Base-by-base conservation (phyloP, 257 asterid genomes). In the Solanum paucissectum region DNA sequence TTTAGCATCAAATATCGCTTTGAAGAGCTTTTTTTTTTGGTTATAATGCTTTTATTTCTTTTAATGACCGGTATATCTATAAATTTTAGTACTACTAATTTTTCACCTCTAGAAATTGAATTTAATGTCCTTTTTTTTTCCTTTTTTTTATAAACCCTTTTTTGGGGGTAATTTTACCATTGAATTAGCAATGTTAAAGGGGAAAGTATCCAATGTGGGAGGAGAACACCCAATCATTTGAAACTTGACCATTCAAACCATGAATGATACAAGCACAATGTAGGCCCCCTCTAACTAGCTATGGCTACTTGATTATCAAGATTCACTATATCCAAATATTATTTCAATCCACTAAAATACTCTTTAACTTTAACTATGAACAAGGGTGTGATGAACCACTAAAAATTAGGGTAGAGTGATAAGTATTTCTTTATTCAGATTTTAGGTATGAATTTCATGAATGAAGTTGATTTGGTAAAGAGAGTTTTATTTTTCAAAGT, bases 181-280 rank as follows among this genome's bases (percentile, higher is more conserved):
- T 37, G 32, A 23, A 36, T 74, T 74, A 27, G 27, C 27, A 79
- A 29, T 27, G 40, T 46, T 55, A 77, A 92, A 88, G 58, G 89
- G 87, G 83, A 36, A 85, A 93, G 99, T 68, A 96, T 96, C 99
- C 98, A 77, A 96, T 90, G 98, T 89, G 90, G 88, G 90, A 89
- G 89, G 87, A 91, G 95, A 91, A 93, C 92, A 64, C 29, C 93
- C 95, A 91, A 95, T 95, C 88, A 96, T 94, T 91, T 68, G 89
- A 88, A 89, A 88, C 93, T 95, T 96, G 98, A 96, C 98, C 98
- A 86, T 95, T 95, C 98, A 94, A 95, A 93, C 98, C 86, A 86
- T 89, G 90, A 92, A 93, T 93, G 92, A 92, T 90, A 87, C 16
- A 86, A 46, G 46, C 88, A 74, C 58, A 88, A 46, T 49, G 93